Percentiles rank a stretch among this genome's conserved stretches.
Conservation (phyloP, 495 filamentous ascomycete genomes). For the Xylaria sp. region DNA sequence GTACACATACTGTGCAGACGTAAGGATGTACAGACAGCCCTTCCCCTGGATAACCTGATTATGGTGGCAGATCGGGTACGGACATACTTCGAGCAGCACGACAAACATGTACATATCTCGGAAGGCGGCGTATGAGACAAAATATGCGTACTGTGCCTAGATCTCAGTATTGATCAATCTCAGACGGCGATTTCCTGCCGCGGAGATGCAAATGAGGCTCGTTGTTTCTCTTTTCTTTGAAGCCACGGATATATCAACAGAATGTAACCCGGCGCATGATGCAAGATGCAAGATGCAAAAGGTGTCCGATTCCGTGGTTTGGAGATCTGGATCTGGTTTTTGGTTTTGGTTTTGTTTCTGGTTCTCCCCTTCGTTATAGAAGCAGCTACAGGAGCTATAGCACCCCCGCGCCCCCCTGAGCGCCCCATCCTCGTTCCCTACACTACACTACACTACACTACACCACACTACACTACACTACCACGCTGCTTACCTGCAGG, state of each 20-base stretch:
- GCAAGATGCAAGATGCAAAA: not conserved
- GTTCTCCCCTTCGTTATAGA: not conserved
- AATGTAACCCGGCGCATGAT: not conserved
- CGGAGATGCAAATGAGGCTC: constrained; percentile 14
- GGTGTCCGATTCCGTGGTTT: not conserved
- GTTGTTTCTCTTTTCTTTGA: not conserved
- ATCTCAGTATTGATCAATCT: not conserved
- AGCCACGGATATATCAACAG: constrained; percentile 2
- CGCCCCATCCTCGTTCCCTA: not conserved
- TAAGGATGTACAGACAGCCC: not conserved
- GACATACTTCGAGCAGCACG: not conserved
- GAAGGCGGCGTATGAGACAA: not conserved
- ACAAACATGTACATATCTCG: not conserved
- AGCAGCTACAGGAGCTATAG: not conserved
- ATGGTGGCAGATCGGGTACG: not conserved
- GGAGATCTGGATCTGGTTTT: not conserved
- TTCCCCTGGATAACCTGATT: not conserved
- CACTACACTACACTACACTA: no score
- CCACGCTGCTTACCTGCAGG: no score
- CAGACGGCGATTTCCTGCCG: not conserved
- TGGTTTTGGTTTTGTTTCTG: no score
- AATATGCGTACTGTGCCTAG: not conserved
- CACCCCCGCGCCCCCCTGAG: not conserved
- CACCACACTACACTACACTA: no score
- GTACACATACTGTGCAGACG: not conserved